A percentile compares a stretch with the other conserved stretches of the same genome.
Conservation (phyloP, 139 green algal genomes). For the Chlorella sorokiniana region DNA sequence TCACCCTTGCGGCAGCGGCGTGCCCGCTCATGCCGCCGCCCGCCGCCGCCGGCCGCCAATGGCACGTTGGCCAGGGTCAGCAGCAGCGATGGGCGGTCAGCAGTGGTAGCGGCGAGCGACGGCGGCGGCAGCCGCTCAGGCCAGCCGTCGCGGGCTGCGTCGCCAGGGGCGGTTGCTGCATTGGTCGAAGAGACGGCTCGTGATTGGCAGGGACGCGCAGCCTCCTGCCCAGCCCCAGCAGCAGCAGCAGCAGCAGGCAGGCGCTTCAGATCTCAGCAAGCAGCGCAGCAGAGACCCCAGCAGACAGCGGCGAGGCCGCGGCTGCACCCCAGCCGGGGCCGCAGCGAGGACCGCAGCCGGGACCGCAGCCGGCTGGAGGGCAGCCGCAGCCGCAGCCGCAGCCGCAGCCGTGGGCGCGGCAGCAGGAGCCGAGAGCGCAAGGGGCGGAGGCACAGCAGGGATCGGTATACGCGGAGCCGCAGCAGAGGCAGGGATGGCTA, state of each 20-base stretch:
- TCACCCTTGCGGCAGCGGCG: too few relatives aligned
- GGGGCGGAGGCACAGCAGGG: not conserved
- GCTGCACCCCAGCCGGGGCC: not conserved
- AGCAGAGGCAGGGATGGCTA: not conserved
- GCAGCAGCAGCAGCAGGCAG: not conserved
- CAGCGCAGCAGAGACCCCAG: conserved; percentile 8
- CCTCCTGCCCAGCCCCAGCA: not conserved
- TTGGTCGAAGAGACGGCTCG: not conserved
- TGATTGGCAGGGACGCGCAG: not conserved
- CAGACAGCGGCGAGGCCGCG: not conserved
- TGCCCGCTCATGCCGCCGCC: too few relatives aligned
- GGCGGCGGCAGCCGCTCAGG: too few relatives aligned
- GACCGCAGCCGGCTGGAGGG: not conserved
- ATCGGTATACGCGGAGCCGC: too few relatives aligned
- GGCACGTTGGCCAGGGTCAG: too few relatives aligned
- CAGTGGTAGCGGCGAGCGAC: too few relatives aligned
- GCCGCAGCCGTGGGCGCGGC: not conserved
- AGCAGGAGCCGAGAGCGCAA: not conserved
- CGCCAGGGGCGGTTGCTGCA: not conserved
- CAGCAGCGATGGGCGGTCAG: too few relatives aligned
- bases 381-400: not conserved
- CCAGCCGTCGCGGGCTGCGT: too few relatives aligned
- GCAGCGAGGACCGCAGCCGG: not conserved
- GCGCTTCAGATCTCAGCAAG: not conserved
- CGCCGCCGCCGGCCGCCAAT: too few relatives aligned